These are phyloP conservation scores for Aspergillus leporis DNA, from an alignment of 495 filamentous ascomycete genomes.

Conservation along the genomic window DNA sequence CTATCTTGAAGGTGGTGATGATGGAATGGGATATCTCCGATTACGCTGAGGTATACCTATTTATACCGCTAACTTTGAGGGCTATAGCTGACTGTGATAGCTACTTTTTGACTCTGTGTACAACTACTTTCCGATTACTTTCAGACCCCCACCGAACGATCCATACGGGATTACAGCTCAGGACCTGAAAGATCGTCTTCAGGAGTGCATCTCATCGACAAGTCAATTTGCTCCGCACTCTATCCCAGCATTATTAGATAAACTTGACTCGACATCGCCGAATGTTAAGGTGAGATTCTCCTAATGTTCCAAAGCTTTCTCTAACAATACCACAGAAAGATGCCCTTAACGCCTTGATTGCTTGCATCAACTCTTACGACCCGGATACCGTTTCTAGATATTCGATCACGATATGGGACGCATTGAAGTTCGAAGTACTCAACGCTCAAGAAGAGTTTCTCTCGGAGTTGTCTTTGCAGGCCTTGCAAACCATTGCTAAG, in stretches of 20 bases:
- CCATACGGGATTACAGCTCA: constrained; percentile 75
- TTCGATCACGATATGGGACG: constrained; percentile 71
- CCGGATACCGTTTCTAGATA: constrained; percentile 64
- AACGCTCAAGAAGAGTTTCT: constrained; percentile 73
- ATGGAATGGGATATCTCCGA: constrained; percentile 69
- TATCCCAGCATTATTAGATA: constrained; percentile 70
- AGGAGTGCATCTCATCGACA: constrained; percentile 70
- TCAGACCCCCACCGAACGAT: constrained; percentile 72
- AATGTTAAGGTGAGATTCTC: constrained; percentile 62
- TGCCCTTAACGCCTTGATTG: constrained; percentile 64
- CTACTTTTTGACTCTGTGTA: constrained; percentile 71
- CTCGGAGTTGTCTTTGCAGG: constrained; percentile 59
- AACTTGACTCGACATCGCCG: constrained; percentile 72
- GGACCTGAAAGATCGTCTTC: constrained; percentile 68
- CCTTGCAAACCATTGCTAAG: constrained; percentile 55
- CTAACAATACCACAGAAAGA: constrained; percentile 58
- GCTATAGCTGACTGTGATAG: constrained; percentile 39
- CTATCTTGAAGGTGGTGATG: constrained; percentile 69
- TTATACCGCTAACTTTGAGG: not conserved
- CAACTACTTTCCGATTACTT: constrained; percentile 80
- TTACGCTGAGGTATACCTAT: constrained; percentile 57
- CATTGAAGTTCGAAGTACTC: constrained; percentile 75
- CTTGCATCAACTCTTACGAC: constrained; percentile 62
- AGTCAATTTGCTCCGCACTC: constrained; percentile 66
- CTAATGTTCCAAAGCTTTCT: not conserved